Evolutionary conservation across 192 early-diverging fungal species (phyloP).

Genomic region (Funneliformis mosseae): DNA sequence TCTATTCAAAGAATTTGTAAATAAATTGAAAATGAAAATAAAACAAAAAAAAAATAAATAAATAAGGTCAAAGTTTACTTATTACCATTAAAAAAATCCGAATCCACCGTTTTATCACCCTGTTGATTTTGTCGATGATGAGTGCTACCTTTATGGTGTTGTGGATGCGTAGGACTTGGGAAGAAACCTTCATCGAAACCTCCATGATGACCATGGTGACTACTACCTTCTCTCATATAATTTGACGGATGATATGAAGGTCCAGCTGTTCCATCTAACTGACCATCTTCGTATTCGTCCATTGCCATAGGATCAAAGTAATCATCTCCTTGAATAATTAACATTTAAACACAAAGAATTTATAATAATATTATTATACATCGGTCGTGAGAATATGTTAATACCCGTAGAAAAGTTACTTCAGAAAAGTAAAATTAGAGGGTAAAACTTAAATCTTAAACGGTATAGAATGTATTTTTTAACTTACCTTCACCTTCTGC

Average conservation of each 20-base stretch:
- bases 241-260: conserved; percentile 13
- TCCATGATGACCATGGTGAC: background rate
- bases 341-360: no score
- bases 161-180: background rate
- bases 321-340: conserved; percentile 4
- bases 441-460: background rate
- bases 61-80: background rate
- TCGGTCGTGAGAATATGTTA: background rate
- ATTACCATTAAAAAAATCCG: conserved; percentile 34
- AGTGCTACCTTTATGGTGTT: conserved; percentile 16
- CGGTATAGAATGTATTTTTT: background rate
- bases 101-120: conserved; percentile 27
- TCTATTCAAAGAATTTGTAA: background rate
- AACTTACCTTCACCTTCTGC: conserved; percentile 29
- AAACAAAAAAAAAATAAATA: background rate
- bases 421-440: background rate
- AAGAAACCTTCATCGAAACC: conserved; percentile 23
- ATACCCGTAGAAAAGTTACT: background rate
- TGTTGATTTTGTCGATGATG: conserved; percentile 32
- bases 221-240: conserved; percentile 10
- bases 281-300: conserved; percentile 29
- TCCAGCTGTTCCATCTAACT: background rate
- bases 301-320: conserved; percentile 30
- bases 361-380: background rate
- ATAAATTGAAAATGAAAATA: background rate